A percentile compares a stretch with the other conserved stretches of the same genome.
phyloP scores from a whole-genome alignment of 2,329 filamentous ascomycete species.

The Lasiodiplodia citricola region DNA sequence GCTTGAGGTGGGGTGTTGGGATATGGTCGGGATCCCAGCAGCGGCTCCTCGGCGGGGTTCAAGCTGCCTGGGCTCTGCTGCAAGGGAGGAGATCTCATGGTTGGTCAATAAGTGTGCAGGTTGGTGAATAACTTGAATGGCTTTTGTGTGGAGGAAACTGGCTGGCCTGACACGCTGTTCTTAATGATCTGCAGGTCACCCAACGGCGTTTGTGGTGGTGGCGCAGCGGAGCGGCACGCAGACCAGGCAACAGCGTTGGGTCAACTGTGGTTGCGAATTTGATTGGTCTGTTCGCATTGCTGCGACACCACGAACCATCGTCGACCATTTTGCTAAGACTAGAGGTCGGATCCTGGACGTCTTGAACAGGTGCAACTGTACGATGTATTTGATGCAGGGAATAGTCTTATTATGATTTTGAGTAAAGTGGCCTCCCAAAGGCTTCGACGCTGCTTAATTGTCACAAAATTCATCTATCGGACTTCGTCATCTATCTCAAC shows the following conservation, averaged over 20 bases:
- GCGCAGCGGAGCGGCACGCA: not conserved
- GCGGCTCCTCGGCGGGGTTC: not conserved
- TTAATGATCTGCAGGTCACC: not conserved
- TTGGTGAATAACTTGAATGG: not conserved
- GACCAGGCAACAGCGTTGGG: not conserved
- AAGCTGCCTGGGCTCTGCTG: not conserved
- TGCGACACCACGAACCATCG: not conserved
- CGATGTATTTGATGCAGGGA: not conserved
- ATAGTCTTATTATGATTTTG: rapidly evolving
- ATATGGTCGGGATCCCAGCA: not conserved
- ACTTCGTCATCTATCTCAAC: not conserved
- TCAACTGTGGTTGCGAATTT: not conserved
- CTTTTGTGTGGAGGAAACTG: not conserved
- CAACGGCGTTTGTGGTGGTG: not conserved
- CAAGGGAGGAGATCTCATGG: not conserved
- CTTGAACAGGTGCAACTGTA: not conserved
- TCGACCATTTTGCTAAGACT: not conserved
- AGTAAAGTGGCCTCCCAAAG: not conserved
- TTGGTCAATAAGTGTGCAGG: not conserved
- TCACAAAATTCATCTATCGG: not conserved
- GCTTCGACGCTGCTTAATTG: not conserved
- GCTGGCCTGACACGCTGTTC: not conserved
- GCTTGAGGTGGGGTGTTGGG: not conserved
- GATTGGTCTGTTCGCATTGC: not conserved
- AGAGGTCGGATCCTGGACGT: not conserved